Percentiles rank a stretch among this genome's conserved stretches.
Evolutionary conservation across 495 filamentous ascomycete genomes (phyloP).

Genomic region (Polyplosphaeria fusca): DNA sequence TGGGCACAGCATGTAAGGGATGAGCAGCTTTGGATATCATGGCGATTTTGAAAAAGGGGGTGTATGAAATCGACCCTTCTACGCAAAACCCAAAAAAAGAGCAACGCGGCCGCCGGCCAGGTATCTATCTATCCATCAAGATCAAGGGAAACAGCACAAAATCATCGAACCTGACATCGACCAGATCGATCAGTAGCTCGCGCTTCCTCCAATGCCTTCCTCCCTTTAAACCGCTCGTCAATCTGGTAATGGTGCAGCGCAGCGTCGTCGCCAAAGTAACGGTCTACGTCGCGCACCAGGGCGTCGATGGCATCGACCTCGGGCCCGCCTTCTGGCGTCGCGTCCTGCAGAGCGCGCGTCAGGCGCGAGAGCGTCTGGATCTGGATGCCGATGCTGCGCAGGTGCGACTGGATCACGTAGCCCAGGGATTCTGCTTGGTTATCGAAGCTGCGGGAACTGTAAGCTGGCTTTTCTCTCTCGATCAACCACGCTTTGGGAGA

Average conservation of each 20-base stretch:
- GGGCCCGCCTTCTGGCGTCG: not conserved
- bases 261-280: constrained; percentile 13
- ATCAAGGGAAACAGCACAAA: no score
- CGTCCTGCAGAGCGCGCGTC: constrained; percentile 16
- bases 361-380: constrained; percentile 18
- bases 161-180: not conserved
- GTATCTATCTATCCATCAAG: no score
- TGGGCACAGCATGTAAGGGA: no score
- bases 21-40: no score
- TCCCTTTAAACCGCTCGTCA: constrained; percentile 11
- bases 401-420: constrained; percentile 12
- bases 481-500: no score
- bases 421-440: constrained; percentile 10
- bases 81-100: no score
- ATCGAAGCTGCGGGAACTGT: no score
- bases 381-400: constrained; percentile 16
- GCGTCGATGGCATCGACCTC: constrained; percentile 5
- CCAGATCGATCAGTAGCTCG: constrained; percentile 3
- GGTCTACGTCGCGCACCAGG: constrained; percentile 13
- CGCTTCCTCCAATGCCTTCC: constrained; percentile 20
- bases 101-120: no score
- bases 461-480: no score
- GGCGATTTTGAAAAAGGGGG: no score
- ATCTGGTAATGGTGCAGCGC: not conserved
- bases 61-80: no score